phyloP scores from a whole-genome alignment of 306 rosid species.

The Macrotyloma uniflorum region DNA sequence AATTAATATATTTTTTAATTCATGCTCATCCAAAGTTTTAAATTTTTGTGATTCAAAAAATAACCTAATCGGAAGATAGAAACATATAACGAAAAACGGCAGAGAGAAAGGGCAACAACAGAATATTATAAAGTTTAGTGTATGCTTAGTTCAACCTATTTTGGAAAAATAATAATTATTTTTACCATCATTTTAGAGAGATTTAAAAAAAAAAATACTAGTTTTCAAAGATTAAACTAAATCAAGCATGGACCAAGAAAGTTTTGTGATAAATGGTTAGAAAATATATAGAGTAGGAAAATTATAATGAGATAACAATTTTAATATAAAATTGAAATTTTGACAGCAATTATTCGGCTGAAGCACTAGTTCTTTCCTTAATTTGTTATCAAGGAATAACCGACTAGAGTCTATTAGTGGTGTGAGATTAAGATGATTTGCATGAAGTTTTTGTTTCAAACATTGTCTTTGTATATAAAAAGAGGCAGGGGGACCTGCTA shows the following conservation, averaged over 20 bases:
- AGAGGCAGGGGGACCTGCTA: not conserved
- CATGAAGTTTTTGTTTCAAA: not conserved
- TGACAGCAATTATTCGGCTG: too few species aligned
- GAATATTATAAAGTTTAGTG: not conserved
- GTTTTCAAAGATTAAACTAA: too few species aligned
- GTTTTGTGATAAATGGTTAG: not conserved
- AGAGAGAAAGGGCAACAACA: too few species aligned
- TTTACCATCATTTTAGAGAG: too few species aligned
- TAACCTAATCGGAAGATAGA: too few species aligned
- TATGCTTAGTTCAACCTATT: not conserved
- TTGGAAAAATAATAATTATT: not conserved
- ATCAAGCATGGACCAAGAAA: not conserved
- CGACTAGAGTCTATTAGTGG: not conserved
- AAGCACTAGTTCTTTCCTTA: too few species aligned
- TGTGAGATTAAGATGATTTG: not conserved
- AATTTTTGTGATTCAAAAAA: too few species aligned
- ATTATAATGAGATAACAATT: not conserved
- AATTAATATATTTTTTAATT: too few species aligned
- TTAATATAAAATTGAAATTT: too few species aligned
- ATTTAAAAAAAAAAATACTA: too few species aligned
- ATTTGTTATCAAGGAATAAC: not conserved
- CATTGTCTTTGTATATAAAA: not conserved
- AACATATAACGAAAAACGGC: too few species aligned
- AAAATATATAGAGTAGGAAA: not conserved
- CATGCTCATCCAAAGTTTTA: too few species aligned